Evolutionary conservation across 768 basidiomycete genomes (phyloP).

Genomic region (Suillus plorans): DNA sequence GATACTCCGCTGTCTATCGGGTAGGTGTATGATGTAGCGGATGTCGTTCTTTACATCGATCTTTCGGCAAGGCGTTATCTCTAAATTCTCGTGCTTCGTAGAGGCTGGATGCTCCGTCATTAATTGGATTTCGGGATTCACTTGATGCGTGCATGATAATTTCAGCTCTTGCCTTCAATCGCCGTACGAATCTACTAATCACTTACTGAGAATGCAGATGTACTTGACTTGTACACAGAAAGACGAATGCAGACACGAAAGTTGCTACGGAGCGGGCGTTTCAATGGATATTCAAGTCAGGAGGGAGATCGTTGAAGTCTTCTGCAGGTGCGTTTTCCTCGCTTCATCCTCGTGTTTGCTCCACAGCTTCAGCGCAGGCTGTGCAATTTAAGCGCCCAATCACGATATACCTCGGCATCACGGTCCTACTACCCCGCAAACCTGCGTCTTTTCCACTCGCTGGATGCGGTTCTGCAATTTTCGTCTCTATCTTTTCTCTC

Average conservation of each 20-base stretch:
- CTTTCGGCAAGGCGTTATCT: not conserved
- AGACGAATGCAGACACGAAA: not conserved
- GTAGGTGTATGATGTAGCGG: not conserved
- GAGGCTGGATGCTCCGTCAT: not conserved
- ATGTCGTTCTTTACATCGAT: not conserved
- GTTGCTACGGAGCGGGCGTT: not conserved
- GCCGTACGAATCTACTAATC: not conserved
- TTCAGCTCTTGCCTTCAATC: not conserved
- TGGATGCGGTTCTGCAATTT: not conserved
- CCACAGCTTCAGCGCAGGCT: not conserved
- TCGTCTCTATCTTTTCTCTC: not conserved
- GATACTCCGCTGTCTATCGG: not conserved
- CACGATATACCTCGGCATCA: not conserved
- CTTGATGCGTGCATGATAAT: not conserved
- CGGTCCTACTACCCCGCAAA: not conserved
- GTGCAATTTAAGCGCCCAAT: not conserved
- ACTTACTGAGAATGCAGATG: not conserved
- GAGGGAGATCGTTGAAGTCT: not conserved
- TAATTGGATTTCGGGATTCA: not conserved
- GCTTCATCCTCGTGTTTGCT: too few relatives aligned
- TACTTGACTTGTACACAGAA: not conserved
- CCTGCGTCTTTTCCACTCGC: not conserved
- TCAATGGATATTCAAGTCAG: not conserved
- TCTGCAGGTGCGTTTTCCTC: not conserved
- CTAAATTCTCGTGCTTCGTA: not conserved